Evolutionary conservation across 2,329 filamentous ascomycete genomes (phyloP).

Genomic region (Colletotrichum tofieldiae): DNA sequence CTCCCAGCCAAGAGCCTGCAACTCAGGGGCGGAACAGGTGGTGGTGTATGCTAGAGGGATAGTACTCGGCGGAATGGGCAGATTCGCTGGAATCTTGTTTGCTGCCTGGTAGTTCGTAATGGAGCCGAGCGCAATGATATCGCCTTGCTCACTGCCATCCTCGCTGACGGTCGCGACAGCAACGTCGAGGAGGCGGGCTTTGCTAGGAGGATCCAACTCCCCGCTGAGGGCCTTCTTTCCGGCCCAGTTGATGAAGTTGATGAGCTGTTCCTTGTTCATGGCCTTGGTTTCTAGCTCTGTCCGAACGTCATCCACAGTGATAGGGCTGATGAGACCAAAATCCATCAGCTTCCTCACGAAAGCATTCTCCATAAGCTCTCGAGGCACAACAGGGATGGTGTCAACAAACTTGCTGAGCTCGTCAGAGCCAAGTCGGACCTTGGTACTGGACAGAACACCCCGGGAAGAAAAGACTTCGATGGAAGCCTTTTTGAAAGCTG

Average conservation of each 20-base stretch:
- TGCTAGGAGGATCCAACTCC: slow-evolving; percentile 79
- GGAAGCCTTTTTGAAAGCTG: slow-evolving; percentile 83
- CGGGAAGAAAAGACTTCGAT: slow-evolving; percentile 92
- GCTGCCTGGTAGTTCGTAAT: slow-evolving; percentile 83
- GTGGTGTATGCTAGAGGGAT: slow-evolving; percentile 90
- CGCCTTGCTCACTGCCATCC: slow-evolving; percentile 71
- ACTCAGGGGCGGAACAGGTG: slow-evolving; percentile 74
- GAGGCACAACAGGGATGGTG: slow-evolving; percentile 88
- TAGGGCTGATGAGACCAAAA: slow-evolving; percentile 88
- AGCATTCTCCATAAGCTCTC: slow-evolving; percentile 78
- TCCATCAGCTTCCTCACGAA: slow-evolving; percentile 88
- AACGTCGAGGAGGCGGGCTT: slow-evolving; percentile 82
- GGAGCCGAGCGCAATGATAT: slow-evolving; percentile 82
- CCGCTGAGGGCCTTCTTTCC: slow-evolving; percentile 79
- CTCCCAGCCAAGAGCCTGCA: slow-evolving; percentile 89
- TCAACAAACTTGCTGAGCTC: slow-evolving; percentile 82
- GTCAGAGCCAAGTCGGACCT: slow-evolving; percentile 83
- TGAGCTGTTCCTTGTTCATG: slow-evolving; percentile 82
- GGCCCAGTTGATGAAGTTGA: slow-evolving; percentile 89
- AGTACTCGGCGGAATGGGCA: slow-evolving; percentile 86
- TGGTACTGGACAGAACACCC: slow-evolving; percentile 87
- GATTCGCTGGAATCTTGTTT: slow-evolving; percentile 83
- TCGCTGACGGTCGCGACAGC: slow-evolving; percentile 81
- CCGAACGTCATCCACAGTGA: slow-evolving; percentile 89
- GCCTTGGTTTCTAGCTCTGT: slow-evolving; percentile 87